Conservation (phyloP, 2,329 filamentous ascomycete genomes). For the Trichophyton simii region DNA sequence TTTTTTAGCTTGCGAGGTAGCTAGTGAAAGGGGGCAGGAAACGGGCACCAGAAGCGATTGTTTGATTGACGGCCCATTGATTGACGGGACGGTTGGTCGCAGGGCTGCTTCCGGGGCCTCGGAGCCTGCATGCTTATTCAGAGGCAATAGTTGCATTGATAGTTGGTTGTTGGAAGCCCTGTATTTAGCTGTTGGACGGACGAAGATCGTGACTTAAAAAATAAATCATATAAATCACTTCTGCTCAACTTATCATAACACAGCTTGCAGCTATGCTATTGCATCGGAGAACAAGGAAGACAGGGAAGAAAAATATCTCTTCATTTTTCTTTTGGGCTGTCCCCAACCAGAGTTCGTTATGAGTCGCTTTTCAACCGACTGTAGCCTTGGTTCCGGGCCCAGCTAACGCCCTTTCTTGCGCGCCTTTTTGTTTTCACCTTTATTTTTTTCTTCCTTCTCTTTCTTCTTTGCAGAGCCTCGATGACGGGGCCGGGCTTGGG, state of each 20-base stretch:
- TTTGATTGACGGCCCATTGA: background rate
- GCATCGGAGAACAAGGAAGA: slow-evolving; percentile 1
- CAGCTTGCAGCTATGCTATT: background rate
- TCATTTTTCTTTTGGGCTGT: too few relatives aligned
- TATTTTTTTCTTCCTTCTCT: background rate
- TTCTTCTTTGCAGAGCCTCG: background rate
- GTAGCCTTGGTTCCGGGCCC: background rate
- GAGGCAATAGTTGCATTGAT: background rate
- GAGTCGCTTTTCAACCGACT: background rate
- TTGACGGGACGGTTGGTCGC: background rate
- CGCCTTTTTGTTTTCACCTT: background rate
- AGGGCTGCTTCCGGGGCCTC: background rate
- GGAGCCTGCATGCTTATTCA: background rate
- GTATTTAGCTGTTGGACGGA: background rate
- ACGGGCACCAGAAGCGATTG: background rate
- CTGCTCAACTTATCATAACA: background rate
- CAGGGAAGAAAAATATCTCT: background rate
- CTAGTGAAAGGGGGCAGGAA: background rate
- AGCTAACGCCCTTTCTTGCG: background rate
- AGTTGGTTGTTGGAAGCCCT: background rate
- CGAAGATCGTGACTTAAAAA: background rate
- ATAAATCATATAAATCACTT: background rate
- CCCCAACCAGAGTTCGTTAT: background rate
- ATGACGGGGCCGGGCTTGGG: background rate
- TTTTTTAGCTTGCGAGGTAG: background rate